Conservation (phyloP, 192 early-diverging fungal species). For the Backusella australiensis region DNA sequence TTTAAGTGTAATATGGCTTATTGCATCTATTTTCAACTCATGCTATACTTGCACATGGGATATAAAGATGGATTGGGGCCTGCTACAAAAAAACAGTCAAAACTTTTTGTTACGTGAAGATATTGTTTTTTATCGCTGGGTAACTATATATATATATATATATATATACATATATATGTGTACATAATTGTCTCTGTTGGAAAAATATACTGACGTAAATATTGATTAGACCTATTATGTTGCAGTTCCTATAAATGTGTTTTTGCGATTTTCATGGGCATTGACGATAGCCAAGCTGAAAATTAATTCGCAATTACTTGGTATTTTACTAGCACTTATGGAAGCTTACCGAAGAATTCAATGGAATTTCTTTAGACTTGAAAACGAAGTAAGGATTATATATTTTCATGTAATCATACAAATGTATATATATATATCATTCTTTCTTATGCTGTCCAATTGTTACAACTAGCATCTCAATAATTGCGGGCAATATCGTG, state of each 20-base stretch:
- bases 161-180: neutral
- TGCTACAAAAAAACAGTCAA: slow-evolving; percentile 23
- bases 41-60: slow-evolving; percentile 38
- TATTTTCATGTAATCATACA: neutral
- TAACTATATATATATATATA: slow-evolving; percentile 15
- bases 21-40: slow-evolving; percentile 22
- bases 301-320: slow-evolving; percentile 18
- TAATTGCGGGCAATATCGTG: slow-evolving; percentile 79
- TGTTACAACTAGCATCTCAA: slow-evolving; percentile 53
- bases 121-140: slow-evolving; percentile 37
- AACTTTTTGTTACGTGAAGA: slow-evolving; percentile 37
- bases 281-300: slow-evolving; percentile 9
- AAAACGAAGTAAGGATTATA: slow-evolving; percentile 54
- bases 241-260: slow-evolving; percentile 61
- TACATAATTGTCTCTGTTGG: slow-evolving; percentile 1
- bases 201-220: slow-evolving; percentile 5
- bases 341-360: slow-evolving; percentile 54
- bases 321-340: slow-evolving; percentile 26
- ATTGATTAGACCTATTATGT: slow-evolving; percentile 64
- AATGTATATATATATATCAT: neutral
- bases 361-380: slow-evolving; percentile 82
- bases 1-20: slow-evolving; percentile 18
- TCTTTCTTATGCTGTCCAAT: neutral
- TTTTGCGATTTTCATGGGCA: slow-evolving; percentile 69
- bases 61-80: slow-evolving; percentile 40